These are phyloP conservation scores for Auriscalpium orientale DNA, from an alignment of 768 basidiomycete species.

Conservation along the genomic window DNA sequence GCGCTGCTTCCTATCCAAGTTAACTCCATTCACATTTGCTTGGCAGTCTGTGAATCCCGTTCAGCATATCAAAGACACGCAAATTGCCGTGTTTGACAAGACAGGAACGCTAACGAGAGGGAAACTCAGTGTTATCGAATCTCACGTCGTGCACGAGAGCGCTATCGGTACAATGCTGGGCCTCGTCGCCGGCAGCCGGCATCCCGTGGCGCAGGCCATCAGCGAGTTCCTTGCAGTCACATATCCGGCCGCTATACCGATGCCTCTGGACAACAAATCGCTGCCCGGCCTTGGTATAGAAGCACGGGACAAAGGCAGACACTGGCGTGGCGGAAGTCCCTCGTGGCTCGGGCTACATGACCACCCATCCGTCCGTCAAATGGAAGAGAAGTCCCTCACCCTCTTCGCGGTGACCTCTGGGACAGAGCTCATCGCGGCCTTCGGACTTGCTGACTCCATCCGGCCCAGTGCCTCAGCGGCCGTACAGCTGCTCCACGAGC, in stretches of 20 bases:
- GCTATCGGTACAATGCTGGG: conserved; percentile 19
- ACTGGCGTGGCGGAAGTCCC: conserved; percentile 30
- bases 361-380: conserved; percentile 24
- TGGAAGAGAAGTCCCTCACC: conserved; percentile 34
- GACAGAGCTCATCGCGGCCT: conserved; percentile 24
- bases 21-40: neutral
- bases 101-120: conserved; percentile 50
- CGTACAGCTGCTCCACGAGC: conserved; percentile 26
- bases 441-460: conserved; percentile 37
- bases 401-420: conserved; percentile 33
- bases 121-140: conserved; percentile 30
- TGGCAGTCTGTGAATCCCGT: conserved; percentile 6
- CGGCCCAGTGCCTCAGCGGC: conserved; percentile 34
- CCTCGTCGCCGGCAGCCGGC: conserved; percentile 27
- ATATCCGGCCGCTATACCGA: neutral
- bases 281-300: conserved; percentile 31
- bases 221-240: conserved; percentile 20
- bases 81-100: conserved; percentile 49
- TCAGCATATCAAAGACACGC: conserved; percentile 23
- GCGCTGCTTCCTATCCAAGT: neutral
- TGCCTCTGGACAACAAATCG: conserved; percentile 19
- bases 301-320: conserved; percentile 25
- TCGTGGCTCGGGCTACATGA: conserved; percentile 24
- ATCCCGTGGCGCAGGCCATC: conserved; percentile 30
- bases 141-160: conserved; percentile 22